Evolutionary conservation across 768 basidiomycete species (phyloP), one percentile per base, ranked within the genome.

Genomic region (Boletus bicolor): DNA sequence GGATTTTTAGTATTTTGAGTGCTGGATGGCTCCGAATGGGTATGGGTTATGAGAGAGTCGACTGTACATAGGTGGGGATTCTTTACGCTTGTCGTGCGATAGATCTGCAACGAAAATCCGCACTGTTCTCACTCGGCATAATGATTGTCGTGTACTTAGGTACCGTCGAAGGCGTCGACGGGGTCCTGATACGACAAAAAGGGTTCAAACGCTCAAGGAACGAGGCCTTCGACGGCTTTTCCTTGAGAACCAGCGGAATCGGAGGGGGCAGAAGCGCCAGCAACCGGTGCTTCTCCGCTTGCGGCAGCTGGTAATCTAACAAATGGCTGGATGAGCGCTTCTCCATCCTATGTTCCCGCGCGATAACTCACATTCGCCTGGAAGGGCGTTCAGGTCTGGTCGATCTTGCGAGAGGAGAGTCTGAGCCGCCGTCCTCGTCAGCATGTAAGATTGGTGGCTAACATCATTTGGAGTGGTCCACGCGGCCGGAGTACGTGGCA

Each of bases 171-270:
- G 30, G 53, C n/a, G 26, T 44, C 21, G 35, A 44, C 41, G 37
- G 9, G 24, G 35, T 15, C 24, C 52, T 50, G 10, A 54, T 21
- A 34, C 36, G 24, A 39, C 53, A 49, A 38, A 61, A 64, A 26
- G 57, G 62, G 43, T 56, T 61, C 49, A 64, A 41, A 19, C 53
- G 39, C 43, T 53, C 38, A 15, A 62, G 41, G 39, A 59, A 21
- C 7, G 50, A 56, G 2, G 7, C 5, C 42, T 44, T 62, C 21
- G 42, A 35, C 14, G 36, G 24, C 30, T 46, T 42, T 43, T 53
- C 45, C 39, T 48, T 51, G 17, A 32, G 17, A 51, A 32, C 50
- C 3, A 56, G 28, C 15, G 51, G 54, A 15, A 54, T 45, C 21
- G 41, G 51, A 26, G 51, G 59, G 3, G 49, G 30, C 2, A 47